Conservation (phyloP, 345 rosid species). For the Bretschneidera sinensis region DNA sequence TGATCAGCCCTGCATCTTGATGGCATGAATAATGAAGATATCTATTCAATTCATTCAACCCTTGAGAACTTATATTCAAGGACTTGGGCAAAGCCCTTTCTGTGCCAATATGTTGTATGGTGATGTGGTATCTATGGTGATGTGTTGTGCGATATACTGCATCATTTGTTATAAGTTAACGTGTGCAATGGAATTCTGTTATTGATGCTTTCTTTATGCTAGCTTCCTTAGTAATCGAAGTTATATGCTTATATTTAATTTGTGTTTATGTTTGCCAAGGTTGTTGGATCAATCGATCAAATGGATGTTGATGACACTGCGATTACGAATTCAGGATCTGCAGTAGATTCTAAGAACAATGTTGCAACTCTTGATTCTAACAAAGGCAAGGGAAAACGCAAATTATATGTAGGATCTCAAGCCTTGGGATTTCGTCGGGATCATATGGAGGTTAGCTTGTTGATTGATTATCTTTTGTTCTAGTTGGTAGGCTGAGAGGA, state of each 20-base stretch:
- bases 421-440: constrained; percentile 82
- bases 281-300: constrained; percentile 86
- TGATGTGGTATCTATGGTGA: background rate
- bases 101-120: background rate
- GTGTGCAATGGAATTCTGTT: background rate
- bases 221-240: background rate
- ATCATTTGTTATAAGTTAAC: background rate
- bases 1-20: no score
- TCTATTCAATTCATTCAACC: no score
- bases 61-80: background rate
- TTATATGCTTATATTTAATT: background rate
- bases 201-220: background rate
- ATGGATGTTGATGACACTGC: constrained; percentile 76
- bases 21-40: no score
- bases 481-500: background rate
- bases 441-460: constrained; percentile 77
- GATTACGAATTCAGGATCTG: constrained; percentile 35
- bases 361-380: constrained; percentile 41
- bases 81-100: background rate
- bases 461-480: background rate
- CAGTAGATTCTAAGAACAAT: constrained; percentile 51
- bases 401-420: constrained; percentile 87
- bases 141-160: background rate
- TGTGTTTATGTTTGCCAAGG: constrained; percentile 41
- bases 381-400: constrained; percentile 62